Conservation (phyloP, 306 rosid genomes). For the Crataegus laevigata region DNA sequence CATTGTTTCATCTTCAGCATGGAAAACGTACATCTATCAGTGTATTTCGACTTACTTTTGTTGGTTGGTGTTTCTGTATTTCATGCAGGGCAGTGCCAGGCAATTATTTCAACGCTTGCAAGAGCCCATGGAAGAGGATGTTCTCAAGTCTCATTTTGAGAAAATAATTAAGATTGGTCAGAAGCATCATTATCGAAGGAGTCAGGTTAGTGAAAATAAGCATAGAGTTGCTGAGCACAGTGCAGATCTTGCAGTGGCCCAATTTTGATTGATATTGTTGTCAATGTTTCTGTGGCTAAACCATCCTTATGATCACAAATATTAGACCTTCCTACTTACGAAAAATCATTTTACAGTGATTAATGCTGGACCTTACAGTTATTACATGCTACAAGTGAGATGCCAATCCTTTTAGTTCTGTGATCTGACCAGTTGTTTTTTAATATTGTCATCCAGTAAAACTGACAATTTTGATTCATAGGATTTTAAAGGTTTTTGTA, state of each 20-base stretch:
- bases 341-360: neutral
- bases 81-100: conserved; percentile 93
- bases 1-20: neutral
- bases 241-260: neutral
- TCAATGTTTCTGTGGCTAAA: neutral
- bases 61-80: conserved; percentile 12
- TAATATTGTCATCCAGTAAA: neutral
- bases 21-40: neutral
- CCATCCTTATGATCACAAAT: neutral
- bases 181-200: conserved; percentile 60
- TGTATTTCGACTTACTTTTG: conserved; percentile 16
- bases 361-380: neutral
- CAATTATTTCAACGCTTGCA: conserved; percentile 94
- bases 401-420: neutral
- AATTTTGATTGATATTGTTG: neutral
- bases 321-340: neutral
- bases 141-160: conserved; percentile 88
- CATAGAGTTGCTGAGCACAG: neutral
- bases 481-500: neutral
- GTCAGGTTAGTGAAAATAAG: conserved; percentile 60
- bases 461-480: neutral
- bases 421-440: neutral
- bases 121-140: conserved; percentile 96
- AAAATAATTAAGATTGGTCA: conserved; percentile 88
- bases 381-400: neutral